These are phyloP conservation scores for Ampelomyces quisqualis DNA, from an alignment of 2,329 filamentous ascomycete species.

Conservation along the genomic window DNA sequence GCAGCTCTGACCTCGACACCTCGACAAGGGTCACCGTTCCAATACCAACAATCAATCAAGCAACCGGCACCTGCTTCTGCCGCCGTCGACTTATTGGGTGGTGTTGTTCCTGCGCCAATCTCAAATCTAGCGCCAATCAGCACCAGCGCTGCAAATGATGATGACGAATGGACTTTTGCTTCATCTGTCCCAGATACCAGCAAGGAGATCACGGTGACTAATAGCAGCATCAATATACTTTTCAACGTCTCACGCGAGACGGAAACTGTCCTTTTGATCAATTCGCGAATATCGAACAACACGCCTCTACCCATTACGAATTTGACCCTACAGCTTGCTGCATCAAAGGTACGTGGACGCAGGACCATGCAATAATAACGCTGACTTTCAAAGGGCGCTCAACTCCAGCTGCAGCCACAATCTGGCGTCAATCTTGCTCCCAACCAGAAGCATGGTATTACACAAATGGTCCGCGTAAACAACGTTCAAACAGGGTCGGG, in stretches of 20 bases:
- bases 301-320: slow-evolving; percentile 70
- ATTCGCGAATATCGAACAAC: slow-evolving; percentile 82
- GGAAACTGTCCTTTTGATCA: slow-evolving; percentile 63
- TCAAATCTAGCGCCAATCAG: slow-evolving; percentile 31
- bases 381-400: slow-evolving; percentile 63
- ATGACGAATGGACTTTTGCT: slow-evolving; percentile 93
- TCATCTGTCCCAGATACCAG: slow-evolving; percentile 76
- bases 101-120: slow-evolving; percentile 26
- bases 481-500: slow-evolving; percentile 73
- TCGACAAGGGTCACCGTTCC: slow-evolving; percentile 53
- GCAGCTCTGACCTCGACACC: slow-evolving; percentile 57
- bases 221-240: slow-evolving; percentile 69
- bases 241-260: slow-evolving; percentile 67
- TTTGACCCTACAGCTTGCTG: slow-evolving; percentile 87
- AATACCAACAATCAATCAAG: slow-evolving; percentile 49
- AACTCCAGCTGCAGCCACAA: slow-evolving; percentile 80
- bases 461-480: slow-evolving; percentile 76
- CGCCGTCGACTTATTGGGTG: slow-evolving; percentile 41
- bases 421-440: slow-evolving; percentile 74
- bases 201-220: slow-evolving; percentile 67
- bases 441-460: slow-evolving; percentile 72
- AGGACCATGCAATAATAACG: background rate
- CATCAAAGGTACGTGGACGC: slow-evolving; percentile 70
- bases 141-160: slow-evolving; percentile 67
- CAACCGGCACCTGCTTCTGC: slow-evolving; percentile 36